Conservation (phyloP, 768 basidiomycete genomes). For the Lactarius hengduanensis region DNA sequence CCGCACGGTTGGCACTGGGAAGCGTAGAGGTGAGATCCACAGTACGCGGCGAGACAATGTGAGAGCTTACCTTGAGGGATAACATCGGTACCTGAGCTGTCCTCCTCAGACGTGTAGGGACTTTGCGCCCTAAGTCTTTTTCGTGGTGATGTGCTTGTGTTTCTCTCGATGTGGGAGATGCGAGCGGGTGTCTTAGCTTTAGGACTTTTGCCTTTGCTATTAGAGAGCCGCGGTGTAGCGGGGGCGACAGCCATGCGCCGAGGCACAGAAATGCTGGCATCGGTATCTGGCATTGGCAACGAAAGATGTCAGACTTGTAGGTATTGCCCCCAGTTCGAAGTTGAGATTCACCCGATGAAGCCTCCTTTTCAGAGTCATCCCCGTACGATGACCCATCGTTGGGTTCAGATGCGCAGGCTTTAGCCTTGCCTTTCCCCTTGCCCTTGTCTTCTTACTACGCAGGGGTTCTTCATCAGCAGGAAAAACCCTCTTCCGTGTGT, state of each 20-base stretch:
- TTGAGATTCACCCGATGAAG: background rate
- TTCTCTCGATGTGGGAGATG: background rate
- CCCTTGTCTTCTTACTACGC: background rate
- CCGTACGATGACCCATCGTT: background rate
- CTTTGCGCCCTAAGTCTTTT: background rate
- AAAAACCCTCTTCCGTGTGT: background rate
- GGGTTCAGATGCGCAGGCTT: background rate
- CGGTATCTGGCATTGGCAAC: background rate
- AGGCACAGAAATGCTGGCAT: too few species aligned
- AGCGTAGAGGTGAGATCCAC: too few species aligned
- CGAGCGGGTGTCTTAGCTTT: background rate
- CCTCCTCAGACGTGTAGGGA: background rate
- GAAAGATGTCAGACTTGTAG: background rate
- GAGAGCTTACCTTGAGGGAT: background rate
- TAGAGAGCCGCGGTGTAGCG: background rate
- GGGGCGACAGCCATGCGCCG: too few species aligned
- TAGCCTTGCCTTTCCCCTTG: background rate
- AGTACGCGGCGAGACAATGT: background rate
- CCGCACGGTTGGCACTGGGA: background rate
- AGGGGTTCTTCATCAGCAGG: background rate
- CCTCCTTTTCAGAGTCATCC: background rate
- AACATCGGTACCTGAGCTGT: background rate
- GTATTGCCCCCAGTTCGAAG: background rate
- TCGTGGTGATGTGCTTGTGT: background rate
- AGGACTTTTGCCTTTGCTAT: background rate